These are phyloP conservation scores for Tolypocladium ovalisporum DNA, from an alignment of 2,329 filamentous ascomycete species.

Conservation along the genomic window DNA sequence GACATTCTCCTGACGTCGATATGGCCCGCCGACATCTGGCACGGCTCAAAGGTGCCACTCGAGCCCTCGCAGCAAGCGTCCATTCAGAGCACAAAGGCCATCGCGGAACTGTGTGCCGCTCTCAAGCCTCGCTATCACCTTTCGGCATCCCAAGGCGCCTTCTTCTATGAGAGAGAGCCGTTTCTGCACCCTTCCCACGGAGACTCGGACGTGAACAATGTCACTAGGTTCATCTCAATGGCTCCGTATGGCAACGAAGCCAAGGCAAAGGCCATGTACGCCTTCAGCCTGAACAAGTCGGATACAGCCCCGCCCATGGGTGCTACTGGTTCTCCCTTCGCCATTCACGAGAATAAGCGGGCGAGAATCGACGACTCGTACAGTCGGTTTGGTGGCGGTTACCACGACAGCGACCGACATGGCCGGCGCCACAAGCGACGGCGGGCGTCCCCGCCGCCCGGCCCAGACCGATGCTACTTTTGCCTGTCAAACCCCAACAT, in stretches of 20 bases:
- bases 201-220: constrained; percentile 36
- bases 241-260: constrained; percentile 63
- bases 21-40: constrained; percentile 70
- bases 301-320: constrained; percentile 57
- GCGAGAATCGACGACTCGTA: constrained; percentile 34
- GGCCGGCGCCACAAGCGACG: constrained; percentile 35
- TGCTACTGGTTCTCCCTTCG: constrained; percentile 67
- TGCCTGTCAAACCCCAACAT: constrained; percentile 81
- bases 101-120: constrained; percentile 67
- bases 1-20: constrained; percentile 81
- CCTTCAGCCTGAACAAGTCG: constrained; percentile 59
- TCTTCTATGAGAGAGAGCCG: constrained; percentile 84
- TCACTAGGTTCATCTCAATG: constrained; percentile 87
- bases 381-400: constrained; percentile 41
- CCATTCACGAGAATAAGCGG: constrained; percentile 47
- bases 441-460: constrained; percentile 44
- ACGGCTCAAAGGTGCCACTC: constrained; percentile 54
- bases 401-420: constrained; percentile 30
- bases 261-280: constrained; percentile 76
- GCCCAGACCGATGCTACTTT: constrained; percentile 83
- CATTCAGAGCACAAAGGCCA: constrained; percentile 47
- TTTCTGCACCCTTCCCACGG: constrained; percentile 59
- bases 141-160: constrained; percentile 50
- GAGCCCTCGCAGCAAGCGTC: constrained; percentile 38
- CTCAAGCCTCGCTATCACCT: constrained; percentile 93